phyloP scores from a whole-genome alignment of 2,329 filamentous ascomycete species.

The Zalaria sp. region DNA sequence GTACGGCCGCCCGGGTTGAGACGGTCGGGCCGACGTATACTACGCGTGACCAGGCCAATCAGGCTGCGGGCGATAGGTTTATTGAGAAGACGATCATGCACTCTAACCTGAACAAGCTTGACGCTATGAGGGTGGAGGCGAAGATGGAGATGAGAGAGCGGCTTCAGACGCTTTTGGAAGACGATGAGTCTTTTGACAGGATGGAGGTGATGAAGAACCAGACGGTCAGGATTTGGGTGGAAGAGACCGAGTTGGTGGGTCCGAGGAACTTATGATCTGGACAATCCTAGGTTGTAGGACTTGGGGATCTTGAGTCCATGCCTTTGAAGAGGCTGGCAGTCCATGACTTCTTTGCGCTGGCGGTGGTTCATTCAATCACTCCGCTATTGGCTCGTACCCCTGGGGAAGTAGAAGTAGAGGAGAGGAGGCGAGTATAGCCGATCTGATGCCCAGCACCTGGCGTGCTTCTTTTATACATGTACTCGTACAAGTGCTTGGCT shows the following conservation, averaged over 20 bases:
- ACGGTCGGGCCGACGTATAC: too few relatives aligned
- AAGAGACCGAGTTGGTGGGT: background rate
- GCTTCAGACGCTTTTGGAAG: background rate
- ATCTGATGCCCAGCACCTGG: background rate
- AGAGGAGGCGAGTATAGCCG: background rate
- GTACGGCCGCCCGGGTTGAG: too few relatives aligned
- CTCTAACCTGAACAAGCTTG: background rate
- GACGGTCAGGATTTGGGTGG: conserved; percentile 1
- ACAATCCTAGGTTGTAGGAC: background rate
- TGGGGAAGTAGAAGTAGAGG: background rate
- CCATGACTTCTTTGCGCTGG: too few relatives aligned
- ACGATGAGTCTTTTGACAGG: background rate
- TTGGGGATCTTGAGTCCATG: too few relatives aligned
- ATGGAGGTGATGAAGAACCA: conserved; percentile 1
- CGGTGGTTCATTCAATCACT: too few relatives aligned
- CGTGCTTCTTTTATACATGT: background rate
- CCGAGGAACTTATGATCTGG: conserved; percentile 3
- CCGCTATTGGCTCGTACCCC: too few relatives aligned
- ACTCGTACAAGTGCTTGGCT: too few relatives aligned
- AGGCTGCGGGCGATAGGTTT: too few relatives aligned
- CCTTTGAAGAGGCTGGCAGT: too few relatives aligned
- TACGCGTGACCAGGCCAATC: background rate
- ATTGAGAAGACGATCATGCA: background rate
- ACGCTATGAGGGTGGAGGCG: background rate
- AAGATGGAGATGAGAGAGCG: background rate